Evolutionary conservation across 139 green algal species (phyloP).

Genomic region (Tetradesmus lagerheimii): DNA sequence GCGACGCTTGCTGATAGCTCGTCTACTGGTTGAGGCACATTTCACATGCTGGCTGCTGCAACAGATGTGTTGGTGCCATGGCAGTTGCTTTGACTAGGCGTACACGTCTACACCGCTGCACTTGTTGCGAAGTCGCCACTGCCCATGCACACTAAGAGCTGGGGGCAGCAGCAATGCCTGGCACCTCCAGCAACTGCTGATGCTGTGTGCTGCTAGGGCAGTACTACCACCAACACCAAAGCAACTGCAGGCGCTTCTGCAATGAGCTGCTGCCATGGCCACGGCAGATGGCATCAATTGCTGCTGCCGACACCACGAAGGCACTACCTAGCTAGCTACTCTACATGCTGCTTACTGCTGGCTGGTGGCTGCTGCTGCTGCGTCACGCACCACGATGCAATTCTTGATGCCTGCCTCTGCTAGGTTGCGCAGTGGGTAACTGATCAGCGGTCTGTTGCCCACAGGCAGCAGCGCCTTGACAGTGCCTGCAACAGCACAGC

Average conservation of each 20-base stretch:
- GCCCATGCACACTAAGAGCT: background rate
- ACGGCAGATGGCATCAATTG: no score
- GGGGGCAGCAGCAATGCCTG: background rate
- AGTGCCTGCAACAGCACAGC: conserved; percentile 26
- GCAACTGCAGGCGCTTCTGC: no score
- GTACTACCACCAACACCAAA: background rate
- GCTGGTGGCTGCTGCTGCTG: background rate
- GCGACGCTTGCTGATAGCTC: no score
- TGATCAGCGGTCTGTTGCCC: conserved; percentile 80
- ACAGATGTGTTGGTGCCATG: no score
- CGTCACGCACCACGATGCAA: conserved; percentile 77
- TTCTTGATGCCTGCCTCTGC: conserved; percentile 74
- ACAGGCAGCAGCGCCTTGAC: conserved; percentile 85
- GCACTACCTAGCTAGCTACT: background rate
- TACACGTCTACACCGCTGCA: no score
- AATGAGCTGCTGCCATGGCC: no score
- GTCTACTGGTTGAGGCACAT: no score
- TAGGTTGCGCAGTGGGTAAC: conserved; percentile 76
- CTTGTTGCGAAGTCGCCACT: no score
- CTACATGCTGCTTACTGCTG: background rate
- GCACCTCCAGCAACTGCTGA: background rate
- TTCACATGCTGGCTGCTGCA: no score
- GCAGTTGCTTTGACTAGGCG: no score
- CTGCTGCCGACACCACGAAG: background rate
- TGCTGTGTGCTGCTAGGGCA: background rate